Base-by-base conservation (phyloP, 1,139 yeast genomes). In the Entelexis paramagnoliae region DNA sequence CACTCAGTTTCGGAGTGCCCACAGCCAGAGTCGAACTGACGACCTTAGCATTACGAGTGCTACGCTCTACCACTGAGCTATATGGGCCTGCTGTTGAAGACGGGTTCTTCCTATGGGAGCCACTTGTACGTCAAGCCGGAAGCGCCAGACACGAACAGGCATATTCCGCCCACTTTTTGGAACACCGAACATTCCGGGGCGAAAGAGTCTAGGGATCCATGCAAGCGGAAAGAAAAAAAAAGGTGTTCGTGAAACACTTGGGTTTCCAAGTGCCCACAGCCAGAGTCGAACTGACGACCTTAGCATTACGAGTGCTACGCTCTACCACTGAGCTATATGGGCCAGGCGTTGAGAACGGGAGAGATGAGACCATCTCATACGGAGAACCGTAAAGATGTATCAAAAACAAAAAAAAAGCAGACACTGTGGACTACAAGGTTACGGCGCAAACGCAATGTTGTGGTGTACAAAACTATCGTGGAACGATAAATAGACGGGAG, bases 251-350 rank as follows among this genome's bases (percentile, higher is more conserved):
- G 22, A 11, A 32, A 30, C 24, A n/a, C 24, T n/a, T 22, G 11
- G 9, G n/a, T 35, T 13, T 20, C 4, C 28, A 22, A 32, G 19
- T 44, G 47, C 39, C 39, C 39, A 44, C 38, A 44, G 38, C 39
- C 39, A 44, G 45, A 41, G 45, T 41, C 45, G 45, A 41, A 41
- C 45, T 41, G 45, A 41, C 45, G 45, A 41, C 45, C 45, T 41
- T 41, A 41, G 45, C 45, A 41, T 41, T 41, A 41, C 45, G 45
- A 41, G 45, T 41, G 45, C 45, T 41, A 41, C 45, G 45, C 45
- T 41, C 45, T 41, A 41, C 45, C 45, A 41, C 45, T 41, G 45
- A 41, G 45, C 45, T 41, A 41, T 41, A 41, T 41, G 45, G 45
- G 45, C 45, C 19, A 29, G n/a, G 10, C 3, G 16, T n/a, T 24